phyloP scores from a whole-genome alignment of 768 basidiomycete genomes.

The Hydnum rufescens region DNA sequence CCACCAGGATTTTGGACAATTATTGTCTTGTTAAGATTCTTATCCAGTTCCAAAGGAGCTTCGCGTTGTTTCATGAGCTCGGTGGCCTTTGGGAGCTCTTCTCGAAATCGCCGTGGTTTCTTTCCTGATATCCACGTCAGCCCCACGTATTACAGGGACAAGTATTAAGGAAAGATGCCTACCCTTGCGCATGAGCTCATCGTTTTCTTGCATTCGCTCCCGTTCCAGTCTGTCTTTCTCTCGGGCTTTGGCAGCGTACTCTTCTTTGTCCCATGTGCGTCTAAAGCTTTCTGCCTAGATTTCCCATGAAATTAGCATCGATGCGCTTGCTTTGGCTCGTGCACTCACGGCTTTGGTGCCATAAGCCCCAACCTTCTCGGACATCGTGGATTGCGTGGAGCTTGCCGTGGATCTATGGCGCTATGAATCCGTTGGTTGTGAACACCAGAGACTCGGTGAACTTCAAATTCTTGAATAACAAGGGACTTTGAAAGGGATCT shows the following conservation, averaged over 20 bases:
- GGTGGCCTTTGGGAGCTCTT: slow-evolving; percentile 82
- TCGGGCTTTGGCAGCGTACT: slow-evolving; percentile 62
- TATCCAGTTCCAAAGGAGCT: slow-evolving; percentile 68
- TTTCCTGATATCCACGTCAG: slow-evolving; percentile 36
- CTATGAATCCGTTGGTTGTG: too few relatives aligned
- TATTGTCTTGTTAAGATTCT: slow-evolving; percentile 88
- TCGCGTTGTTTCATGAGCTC: slow-evolving; percentile 85
- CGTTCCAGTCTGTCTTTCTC: slow-evolving; percentile 63
- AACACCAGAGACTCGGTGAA: too few relatives aligned
- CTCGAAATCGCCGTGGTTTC: slow-evolving; percentile 40
- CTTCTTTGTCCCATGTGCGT: slow-evolving; percentile 90
- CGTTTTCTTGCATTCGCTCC: slow-evolving; percentile 71
- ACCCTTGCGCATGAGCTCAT: slow-evolving; percentile 73
- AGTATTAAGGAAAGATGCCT: slow-evolving; percentile 5
- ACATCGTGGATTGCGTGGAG: too few relatives aligned
- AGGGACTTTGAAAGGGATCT: too few relatives aligned
- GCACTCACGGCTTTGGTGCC: slow-evolving; percentile 12
- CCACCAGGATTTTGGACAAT: slow-evolving; percentile 73
- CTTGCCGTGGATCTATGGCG: too few relatives aligned
- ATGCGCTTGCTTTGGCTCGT: too few relatives aligned
- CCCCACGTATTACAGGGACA: neutral
- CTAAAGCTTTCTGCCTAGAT: slow-evolving; percentile 17
- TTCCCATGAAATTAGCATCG: neutral
- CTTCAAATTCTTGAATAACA: too few relatives aligned
- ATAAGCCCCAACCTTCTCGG: slow-evolving; percentile 14